Conservation (phyloP, 2,329 filamentous ascomycete species). For the Aspergillus costaricaensis region DNA sequence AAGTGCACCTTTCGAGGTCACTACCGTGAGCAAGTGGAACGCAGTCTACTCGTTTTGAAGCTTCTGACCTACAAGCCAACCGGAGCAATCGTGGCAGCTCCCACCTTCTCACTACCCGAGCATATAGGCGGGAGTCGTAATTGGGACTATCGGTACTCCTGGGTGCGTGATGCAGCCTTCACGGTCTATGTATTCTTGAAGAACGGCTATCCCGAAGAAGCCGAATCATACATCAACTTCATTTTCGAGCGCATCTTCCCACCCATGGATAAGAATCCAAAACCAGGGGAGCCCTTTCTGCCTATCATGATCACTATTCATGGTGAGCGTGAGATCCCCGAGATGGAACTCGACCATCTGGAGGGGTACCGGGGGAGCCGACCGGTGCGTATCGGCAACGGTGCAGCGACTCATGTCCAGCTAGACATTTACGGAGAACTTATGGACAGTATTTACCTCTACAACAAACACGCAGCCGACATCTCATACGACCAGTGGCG, state of each 20-base stretch:
- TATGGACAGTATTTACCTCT: constrained; percentile 75
- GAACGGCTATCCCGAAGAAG: constrained; percentile 73
- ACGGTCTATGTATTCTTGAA: constrained; percentile 75
- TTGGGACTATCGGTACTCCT: constrained; percentile 61
- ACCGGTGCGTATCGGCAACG: constrained; percentile 76
- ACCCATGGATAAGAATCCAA: constrained; percentile 55
- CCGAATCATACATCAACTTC: constrained; percentile 76
- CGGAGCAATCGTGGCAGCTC: constrained; percentile 73
- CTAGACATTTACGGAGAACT: constrained; percentile 80
- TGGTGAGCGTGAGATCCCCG: constrained; percentile 73
- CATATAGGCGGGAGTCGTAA: constrained; percentile 66
- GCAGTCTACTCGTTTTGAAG: constrained; percentile 74
- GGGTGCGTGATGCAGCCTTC: constrained; percentile 76
- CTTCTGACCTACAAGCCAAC: constrained; percentile 77
- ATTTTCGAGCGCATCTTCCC: constrained; percentile 68
- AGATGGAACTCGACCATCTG: constrained; percentile 67
- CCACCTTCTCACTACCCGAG: constrained; percentile 76
- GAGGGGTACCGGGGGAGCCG: constrained; percentile 71
- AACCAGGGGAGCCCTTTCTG: constrained; percentile 56
- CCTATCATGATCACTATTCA: constrained; percentile 83
- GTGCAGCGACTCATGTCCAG: constrained; percentile 70
- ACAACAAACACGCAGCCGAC: constrained; percentile 78
- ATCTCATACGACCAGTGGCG: constrained; percentile 77
- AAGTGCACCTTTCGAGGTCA: constrained; percentile 70
- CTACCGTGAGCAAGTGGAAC: constrained; percentile 70